Evolutionary conservation across 257 asterid genomes (phyloP), one percentile per base, ranked within the genome.

Genomic region (Henckelia pumila): DNA sequence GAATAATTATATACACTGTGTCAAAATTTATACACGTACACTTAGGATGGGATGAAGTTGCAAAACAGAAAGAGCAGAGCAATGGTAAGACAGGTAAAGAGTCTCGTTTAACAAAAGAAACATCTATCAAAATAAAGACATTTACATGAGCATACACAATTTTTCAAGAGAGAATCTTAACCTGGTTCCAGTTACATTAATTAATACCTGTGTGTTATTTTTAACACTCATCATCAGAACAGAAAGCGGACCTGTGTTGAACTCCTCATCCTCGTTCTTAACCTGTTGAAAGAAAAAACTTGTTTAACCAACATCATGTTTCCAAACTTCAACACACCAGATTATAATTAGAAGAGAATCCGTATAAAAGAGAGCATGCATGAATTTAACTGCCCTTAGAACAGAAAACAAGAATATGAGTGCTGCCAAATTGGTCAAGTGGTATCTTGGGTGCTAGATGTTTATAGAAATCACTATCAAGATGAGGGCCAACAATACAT

Each of bases 171-270:
- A 14, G 7, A 47, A 47, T 47, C 20, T 47, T 4, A 47, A 14
- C 53, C 53, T 4, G 8, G 13, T n/a, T 30, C n/a, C 14, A 30
- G 67, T 13, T 19, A 40, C 26, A 60, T 2, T 33, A 63, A 14
- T 10, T 32, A 29, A 6, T 75, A 83, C 88, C 88, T 83, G 88
- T 7, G 88, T 83, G 71, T 83, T 83, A 63, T 83, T 83, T 53
- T 78, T 83, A 22, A 83, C 88, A 73, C 88, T 83, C 88, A 83
- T 73, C 85, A 78, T 80, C 69, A 83, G 77, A 64, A 92, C 83
- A 68, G 97, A 89, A 22, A 92, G 93, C 26, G 98, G 98, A 28
- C 98, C 98, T 1, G 98, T 92, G 83, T 85, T 92, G 84, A 92
- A 92, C 81, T 92, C 96, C 82, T 92, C 98, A 58, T 92, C 98